Evolutionary conservation across 495 filamentous ascomycete species (phyloP).

Genomic region (Trichodelitschia bisporula): DNA sequence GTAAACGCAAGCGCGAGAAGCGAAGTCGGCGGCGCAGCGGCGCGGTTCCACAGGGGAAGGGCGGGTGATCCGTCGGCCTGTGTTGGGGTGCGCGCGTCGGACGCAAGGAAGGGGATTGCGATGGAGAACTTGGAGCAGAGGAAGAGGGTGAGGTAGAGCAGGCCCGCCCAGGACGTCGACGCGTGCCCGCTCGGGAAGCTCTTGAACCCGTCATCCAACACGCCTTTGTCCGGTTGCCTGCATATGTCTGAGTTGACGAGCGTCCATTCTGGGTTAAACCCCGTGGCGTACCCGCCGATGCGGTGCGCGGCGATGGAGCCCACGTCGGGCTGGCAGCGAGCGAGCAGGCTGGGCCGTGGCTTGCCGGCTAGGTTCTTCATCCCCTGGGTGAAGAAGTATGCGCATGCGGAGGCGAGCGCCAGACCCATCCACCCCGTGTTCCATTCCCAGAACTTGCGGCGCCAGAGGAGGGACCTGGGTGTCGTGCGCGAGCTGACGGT

Average conservation of each 20-base stretch:
- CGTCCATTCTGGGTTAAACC: conserved; percentile 19
- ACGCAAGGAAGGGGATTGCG: conserved; percentile 22
- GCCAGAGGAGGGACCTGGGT: conserved; percentile 17
- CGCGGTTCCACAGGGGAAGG: conserved; percentile 19
- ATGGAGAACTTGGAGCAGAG: conserved; percentile 38
- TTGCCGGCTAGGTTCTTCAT: conserved; percentile 39
- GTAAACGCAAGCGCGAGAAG: conserved; percentile 30
- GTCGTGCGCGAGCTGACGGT: conserved; percentile 8
- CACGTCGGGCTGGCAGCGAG: conserved; percentile 32
- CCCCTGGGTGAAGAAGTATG: conserved; percentile 33
- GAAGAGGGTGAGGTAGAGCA: conserved; percentile 26
- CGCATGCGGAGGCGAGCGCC: conserved; percentile 25
- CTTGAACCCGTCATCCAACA: conserved; percentile 68
- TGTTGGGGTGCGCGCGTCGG: conserved; percentile 1
- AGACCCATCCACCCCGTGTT: conserved; percentile 37
- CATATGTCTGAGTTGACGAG: conserved; percentile 38
- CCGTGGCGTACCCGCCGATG: conserved; percentile 24
- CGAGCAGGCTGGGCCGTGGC: conserved; percentile 38
- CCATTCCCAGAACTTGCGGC: conserved; percentile 35
- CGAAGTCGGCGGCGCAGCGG: conserved; percentile 33
- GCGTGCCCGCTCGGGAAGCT: conserved; percentile 39
- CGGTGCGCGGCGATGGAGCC: conserved; percentile 12
- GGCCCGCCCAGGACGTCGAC: conserved; percentile 15
- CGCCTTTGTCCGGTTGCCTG: conserved; percentile 30
- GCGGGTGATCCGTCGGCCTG: conserved; percentile 1